Evolutionary conservation across 2,329 filamentous ascomycete genomes (phyloP), one percentile per base, ranked within the genome.

Genomic region (Ophiostoma novo-ulmi): DNA sequence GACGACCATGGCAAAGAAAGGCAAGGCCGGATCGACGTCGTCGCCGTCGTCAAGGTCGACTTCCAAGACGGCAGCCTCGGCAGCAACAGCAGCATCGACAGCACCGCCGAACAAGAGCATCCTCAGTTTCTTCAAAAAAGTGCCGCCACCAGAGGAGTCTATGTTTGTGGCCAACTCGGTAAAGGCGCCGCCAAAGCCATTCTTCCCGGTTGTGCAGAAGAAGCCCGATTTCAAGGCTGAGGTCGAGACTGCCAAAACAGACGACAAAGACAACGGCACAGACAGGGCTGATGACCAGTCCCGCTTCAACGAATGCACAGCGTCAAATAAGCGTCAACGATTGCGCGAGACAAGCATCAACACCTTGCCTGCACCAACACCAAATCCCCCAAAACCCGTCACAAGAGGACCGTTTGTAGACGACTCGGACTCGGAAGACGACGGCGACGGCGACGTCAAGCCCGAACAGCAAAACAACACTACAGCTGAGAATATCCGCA

Each of bases 51-150:
- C 69, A 10, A 44, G 13, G 38, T 2, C 52, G 13, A 39, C 39
- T 20, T 26, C 55, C 14, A 70, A 68, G 26, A 13, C 72, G 14
- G 76, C 75, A 66, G 68, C 72, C 58, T 35, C 67, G 6, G 26
- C 70, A 26, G 41, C 44, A 66, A 66, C 35, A 52, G 20, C 52
- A 10, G 35, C 7, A 22, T 10, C 52, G 22, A 35, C 58, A 35
- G 58, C 38, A 17, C 71, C 69, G 20, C 65, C 64, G 14, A 92
- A 91, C 75, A 82, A 83, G 7, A 92, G 88, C 73, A 92, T 93
- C 41, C 80, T 92, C 17, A 92, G 80, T 73, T 93, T 92, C 78
- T 93, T 93, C 77, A 88, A 91, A 76, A 93, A 92, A 76, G 83
- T 86, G 0, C 85, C 87, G 55, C 85, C 85, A 69, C 81, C 85